Percentiles rank a stretch among this genome's conserved stretches.
Evolutionary conservation across 2,329 filamentous ascomycete species (phyloP).

Genomic region (Aspergillus floridensis): DNA sequence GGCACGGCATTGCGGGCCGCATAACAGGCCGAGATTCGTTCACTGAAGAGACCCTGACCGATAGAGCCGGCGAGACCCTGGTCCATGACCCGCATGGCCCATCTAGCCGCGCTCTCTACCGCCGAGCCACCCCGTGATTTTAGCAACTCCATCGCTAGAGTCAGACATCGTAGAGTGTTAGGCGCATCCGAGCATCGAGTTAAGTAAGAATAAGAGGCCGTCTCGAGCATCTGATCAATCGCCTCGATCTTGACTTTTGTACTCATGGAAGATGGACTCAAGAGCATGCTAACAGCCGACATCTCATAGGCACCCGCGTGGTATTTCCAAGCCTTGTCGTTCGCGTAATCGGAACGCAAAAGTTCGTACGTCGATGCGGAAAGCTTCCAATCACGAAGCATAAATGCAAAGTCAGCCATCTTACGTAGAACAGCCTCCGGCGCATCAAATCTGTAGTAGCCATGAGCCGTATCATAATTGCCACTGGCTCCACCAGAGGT

Average conservation of each 20-base stretch:
- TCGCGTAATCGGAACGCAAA: conserved; percentile 80
- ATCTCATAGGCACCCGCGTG: conserved; percentile 95
- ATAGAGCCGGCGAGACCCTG: conserved; percentile 69
- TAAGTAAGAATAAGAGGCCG: conserved; percentile 87
- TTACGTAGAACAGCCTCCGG: conserved; percentile 91
- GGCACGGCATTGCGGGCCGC: conserved; percentile 68
- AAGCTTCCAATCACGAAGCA: conserved; percentile 94
- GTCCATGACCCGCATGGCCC: conserved; percentile 78
- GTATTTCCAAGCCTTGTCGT: conserved; percentile 95
- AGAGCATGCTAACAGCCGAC: conserved; percentile 78
- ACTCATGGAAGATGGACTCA: conserved; percentile 69
- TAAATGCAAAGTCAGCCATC: conserved; percentile 91
- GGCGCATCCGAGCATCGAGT: conserved; percentile 78
- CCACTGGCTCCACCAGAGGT: conserved; percentile 42
- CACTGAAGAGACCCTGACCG: conserved; percentile 78
- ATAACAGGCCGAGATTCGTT: conserved; percentile 83
- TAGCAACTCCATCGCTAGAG: conserved; percentile 76
- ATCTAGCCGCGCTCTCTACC: conserved; percentile 81
- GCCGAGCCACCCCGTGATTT: conserved; percentile 75
- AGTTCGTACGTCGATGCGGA: conserved; percentile 91
- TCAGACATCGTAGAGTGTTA: conserved; percentile 73
- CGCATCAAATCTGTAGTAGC: conserved; percentile 79
- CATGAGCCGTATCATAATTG: conserved; percentile 75
- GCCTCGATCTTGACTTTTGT: conserved; percentile 77
- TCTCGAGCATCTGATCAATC: conserved; percentile 83